These are phyloP conservation scores for Crataegus laevigata DNA, from an alignment of 306 rosid genomes.

Conservation along the genomic window DNA sequence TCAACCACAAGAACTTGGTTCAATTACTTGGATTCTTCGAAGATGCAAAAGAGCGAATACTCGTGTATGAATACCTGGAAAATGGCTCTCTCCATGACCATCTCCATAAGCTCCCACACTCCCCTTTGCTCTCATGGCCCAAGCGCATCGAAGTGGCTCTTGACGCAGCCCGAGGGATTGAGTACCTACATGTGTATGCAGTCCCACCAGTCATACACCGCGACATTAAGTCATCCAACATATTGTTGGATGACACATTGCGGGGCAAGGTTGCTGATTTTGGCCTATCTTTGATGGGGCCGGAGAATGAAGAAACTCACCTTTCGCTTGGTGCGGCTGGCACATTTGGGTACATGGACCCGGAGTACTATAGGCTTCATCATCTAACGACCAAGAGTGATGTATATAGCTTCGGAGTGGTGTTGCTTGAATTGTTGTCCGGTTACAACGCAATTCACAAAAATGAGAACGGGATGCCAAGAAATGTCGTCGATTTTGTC, in stretches of 20 bases:
- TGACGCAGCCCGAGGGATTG: conserved; percentile 71
- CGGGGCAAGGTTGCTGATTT: conserved; percentile 65
- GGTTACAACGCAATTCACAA: conserved; percentile 66
- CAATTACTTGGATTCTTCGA: conserved; percentile 59
- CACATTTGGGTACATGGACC: conserved; percentile 84
- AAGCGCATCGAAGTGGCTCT: conserved; percentile 47
- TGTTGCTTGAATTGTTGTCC: conserved; percentile 54
- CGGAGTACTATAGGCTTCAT: conserved; percentile 77
- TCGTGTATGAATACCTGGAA: conserved; percentile 67
- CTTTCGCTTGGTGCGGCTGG: conserved; percentile 61
- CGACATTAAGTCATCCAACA: conserved; percentile 68
- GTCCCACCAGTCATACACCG: conserved; percentile 70
- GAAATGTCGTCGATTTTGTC: conserved; percentile 76
- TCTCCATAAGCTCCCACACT: conserved; percentile 42
- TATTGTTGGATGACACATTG: conserved; percentile 46
- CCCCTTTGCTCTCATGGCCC: conserved; percentile 44
- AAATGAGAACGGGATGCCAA: conserved; percentile 57
- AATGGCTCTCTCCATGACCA: conserved; percentile 74
- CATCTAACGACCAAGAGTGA: conserved; percentile 69
- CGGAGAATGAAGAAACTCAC: conserved; percentile 39
- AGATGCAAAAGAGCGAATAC: conserved; percentile 51
- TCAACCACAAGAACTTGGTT: conserved; percentile 81
- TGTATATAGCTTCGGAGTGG: conserved; percentile 82
- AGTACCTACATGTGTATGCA: conserved; percentile 55
- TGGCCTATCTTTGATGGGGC: conserved; percentile 69